A percentile compares a stretch with the other conserved stretches of the same genome.
Evolutionary conservation across 257 asterid genomes (phyloP).

Genomic region (Lycium barbarum): DNA sequence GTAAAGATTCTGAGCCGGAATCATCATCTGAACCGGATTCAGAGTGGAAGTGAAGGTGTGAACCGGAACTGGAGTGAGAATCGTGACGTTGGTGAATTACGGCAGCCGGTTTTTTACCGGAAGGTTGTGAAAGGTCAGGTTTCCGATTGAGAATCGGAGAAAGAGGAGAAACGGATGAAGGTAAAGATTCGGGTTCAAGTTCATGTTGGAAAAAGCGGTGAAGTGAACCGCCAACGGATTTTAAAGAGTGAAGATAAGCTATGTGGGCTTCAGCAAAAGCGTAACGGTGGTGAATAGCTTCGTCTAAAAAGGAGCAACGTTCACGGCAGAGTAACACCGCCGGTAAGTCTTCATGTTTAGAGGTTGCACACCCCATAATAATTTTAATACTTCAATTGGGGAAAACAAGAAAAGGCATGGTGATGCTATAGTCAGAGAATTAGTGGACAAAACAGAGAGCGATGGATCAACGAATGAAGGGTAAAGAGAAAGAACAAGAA

Average conservation of each 20-base stretch:
- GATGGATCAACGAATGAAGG: conserved; percentile 30
- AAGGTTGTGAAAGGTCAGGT: conserved; percentile 45
- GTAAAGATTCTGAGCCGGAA: conserved; percentile 59
- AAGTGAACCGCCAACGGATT: conserved; percentile 65
- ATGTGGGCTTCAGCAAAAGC: conserved; percentile 84
- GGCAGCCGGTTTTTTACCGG: conserved; percentile 50
- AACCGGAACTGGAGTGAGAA: conserved; percentile 71
- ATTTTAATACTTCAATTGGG: neutral
- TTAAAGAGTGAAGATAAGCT: conserved; percentile 76
- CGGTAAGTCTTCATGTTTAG: conserved; percentile 90
- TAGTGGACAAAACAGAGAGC: conserved; percentile 40
- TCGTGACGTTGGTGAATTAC: conserved; percentile 44
- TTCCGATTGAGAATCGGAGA: conserved; percentile 73
- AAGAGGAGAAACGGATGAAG: conserved; percentile 38
- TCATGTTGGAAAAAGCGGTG: conserved; percentile 75
- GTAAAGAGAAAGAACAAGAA: conserved; percentile 40
- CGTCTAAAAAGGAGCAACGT: conserved; percentile 78
- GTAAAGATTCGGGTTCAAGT: conserved; percentile 42
- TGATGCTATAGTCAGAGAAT: conserved; percentile 34
- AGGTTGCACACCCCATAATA: conserved; percentile 80
- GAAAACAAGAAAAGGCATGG: conserved; percentile 24
- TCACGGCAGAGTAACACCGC: conserved; percentile 87
- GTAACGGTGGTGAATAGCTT: conserved; percentile 82
- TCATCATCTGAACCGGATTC: conserved; percentile 54
- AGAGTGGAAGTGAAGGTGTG: conserved; percentile 80